phyloP scores from a whole-genome alignment of 139 green algal species.

The Chlamydomonas sphaeroides region DNA sequence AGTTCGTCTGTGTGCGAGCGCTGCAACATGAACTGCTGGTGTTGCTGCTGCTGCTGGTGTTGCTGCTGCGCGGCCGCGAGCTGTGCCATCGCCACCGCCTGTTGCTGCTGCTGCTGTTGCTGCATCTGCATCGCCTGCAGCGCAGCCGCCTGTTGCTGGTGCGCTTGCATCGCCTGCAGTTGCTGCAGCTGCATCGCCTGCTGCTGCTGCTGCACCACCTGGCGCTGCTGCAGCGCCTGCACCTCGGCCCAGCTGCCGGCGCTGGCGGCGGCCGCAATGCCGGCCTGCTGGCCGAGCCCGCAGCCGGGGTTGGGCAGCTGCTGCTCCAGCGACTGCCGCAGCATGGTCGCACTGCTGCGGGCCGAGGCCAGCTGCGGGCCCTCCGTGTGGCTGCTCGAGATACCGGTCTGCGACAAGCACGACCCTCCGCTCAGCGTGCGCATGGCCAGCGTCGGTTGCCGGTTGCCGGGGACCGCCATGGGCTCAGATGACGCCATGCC shows the following conservation, averaged over 20 bases:
- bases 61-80: constrained; percentile 12
- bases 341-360: constrained; percentile 8
- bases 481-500: constrained; percentile 9
- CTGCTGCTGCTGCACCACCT: constrained; percentile 19
- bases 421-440: constrained; percentile 2
- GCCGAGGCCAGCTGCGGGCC: constrained; percentile 10
- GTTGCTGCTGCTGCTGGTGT: neutral
- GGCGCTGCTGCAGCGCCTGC: constrained; percentile 1
- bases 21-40: constrained; percentile 1
- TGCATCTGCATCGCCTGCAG: neutral
- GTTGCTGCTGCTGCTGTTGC: neutral
- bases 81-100: neutral
- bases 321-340: constrained; percentile 4
- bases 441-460: neutral
- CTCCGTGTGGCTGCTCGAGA: constrained; percentile 10
- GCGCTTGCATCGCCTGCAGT: neutral
- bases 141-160: neutral
- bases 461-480: constrained; percentile 22
- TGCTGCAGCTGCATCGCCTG: neutral
- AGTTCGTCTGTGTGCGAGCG: constrained; percentile 21
- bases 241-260: neutral
- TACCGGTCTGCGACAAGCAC: constrained; percentile 17
- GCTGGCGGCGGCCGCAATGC: no score
- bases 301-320: neutral
- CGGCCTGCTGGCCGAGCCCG: neutral